These are phyloP conservation scores for Fusarium sp. DNA, from an alignment of 2,329 filamentous ascomycete genomes.

Conservation along the genomic window DNA sequence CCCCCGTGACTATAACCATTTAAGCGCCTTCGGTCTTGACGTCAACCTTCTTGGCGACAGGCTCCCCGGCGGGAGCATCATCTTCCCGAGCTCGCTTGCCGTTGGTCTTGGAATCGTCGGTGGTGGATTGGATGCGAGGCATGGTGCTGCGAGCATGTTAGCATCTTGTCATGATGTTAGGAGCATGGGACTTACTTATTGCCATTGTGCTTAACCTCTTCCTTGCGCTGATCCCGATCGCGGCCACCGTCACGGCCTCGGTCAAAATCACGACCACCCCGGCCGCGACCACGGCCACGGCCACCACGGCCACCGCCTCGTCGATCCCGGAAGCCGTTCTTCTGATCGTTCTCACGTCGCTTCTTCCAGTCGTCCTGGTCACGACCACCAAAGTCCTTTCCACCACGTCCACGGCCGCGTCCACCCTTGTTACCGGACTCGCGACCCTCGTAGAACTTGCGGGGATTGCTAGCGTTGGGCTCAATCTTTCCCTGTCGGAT, in stretches of 20 bases:
- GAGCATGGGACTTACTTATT: constrained; percentile 39
- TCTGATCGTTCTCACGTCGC: constrained; percentile 68
- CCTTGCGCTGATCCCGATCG: constrained; percentile 47
- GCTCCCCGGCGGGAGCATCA: constrained; percentile 54
- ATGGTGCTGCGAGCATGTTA: constrained; percentile 36
- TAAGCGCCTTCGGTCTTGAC: constrained; percentile 52
- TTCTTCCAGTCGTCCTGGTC: constrained; percentile 69
- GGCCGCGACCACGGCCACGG: constrained; percentile 54
- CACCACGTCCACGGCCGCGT: constrained; percentile 51
- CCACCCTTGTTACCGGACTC: constrained; percentile 50
- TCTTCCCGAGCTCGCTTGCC: constrained; percentile 65
- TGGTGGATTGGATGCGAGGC: constrained; percentile 57
- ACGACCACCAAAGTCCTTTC: constrained; percentile 50
- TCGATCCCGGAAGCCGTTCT: constrained; percentile 63
- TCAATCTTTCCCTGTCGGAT: constrained; percentile 75
- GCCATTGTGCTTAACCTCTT: constrained; percentile 41
- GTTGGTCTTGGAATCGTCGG: constrained; percentile 50
- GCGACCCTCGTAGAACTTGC: constrained; percentile 60
- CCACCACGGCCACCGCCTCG: constrained; percentile 56
- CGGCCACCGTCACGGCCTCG: constrained; percentile 54
- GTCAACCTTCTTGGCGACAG: constrained; percentile 69
- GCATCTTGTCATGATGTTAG: not conserved
- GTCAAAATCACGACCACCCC: constrained; percentile 52
- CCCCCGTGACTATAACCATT: not conserved
- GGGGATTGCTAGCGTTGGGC: constrained; percentile 57